Evolutionary conservation across 495 filamentous ascomycete species (phyloP).

Genomic region (Podospora australis): DNA sequence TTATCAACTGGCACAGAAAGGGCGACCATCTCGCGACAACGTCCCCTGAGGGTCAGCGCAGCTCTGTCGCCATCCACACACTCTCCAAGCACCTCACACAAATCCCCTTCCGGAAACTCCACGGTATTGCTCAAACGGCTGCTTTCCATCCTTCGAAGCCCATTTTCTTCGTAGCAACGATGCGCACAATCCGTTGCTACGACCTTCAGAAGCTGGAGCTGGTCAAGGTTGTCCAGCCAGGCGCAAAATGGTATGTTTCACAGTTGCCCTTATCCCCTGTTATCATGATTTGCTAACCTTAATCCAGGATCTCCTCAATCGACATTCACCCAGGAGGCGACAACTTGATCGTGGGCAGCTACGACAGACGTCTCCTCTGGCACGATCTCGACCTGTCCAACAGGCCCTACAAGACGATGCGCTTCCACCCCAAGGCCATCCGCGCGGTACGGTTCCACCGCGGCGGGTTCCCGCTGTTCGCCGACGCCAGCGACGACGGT

Average conservation of each 20-base stretch:
- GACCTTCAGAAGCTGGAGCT: slow-evolving; percentile 85
- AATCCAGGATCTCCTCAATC: slow-evolving; percentile 79
- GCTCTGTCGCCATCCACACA: slow-evolving; percentile 92
- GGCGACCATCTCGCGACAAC: slow-evolving; percentile 94
- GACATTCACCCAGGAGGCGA: slow-evolving; percentile 90
- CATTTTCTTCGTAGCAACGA: slow-evolving; percentile 92
- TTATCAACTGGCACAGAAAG: slow-evolving; percentile 89
- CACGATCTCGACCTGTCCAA: slow-evolving; percentile 90
- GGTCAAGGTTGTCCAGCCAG: slow-evolving; percentile 84
- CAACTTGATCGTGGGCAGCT: slow-evolving; percentile 87
- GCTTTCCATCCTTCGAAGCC: slow-evolving; percentile 92
- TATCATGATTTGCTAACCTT: slow-evolving; percentile 6
- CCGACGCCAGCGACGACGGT: slow-evolving; percentile 89
- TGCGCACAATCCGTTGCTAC: slow-evolving; percentile 84
- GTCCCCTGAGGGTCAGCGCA: slow-evolving; percentile 66
- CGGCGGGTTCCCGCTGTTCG: slow-evolving; percentile 79
- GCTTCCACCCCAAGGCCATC: slow-evolving; percentile 89
- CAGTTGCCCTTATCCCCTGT: background rate
- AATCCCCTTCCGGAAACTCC: slow-evolving; percentile 82
- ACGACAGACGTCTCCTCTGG: slow-evolving; percentile 92
- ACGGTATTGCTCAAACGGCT: slow-evolving; percentile 78
- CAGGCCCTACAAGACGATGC: slow-evolving; percentile 88
- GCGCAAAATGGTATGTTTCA: slow-evolving; percentile 52
- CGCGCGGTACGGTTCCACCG: slow-evolving; percentile 80
- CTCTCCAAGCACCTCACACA: slow-evolving; percentile 91